Evolutionary conservation across 148 eudicot genomes (phyloP).

Genomic region (Simmondsia chinensis): DNA sequence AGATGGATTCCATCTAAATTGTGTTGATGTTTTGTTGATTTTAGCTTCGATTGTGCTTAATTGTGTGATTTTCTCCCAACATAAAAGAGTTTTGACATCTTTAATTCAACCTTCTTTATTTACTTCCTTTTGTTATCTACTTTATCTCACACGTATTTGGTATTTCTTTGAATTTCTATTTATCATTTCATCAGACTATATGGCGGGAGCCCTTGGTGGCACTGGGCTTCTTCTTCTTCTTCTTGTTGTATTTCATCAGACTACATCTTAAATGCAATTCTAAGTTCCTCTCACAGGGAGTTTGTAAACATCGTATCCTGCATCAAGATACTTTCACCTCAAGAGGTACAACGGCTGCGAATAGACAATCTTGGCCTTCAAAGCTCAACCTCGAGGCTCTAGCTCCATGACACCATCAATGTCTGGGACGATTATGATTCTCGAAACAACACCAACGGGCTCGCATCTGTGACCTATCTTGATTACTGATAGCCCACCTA

Average conservation of each 20-base stretch:
- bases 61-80: too few relatives aligned
- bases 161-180: neutral
- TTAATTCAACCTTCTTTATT: too few relatives aligned
- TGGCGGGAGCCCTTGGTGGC: too few relatives aligned
- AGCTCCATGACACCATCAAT: slow-evolving; percentile 27
- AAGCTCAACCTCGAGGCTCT: slow-evolving; percentile 32
- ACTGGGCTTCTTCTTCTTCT: too few relatives aligned
- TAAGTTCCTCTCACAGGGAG: slow-evolving; percentile 40
- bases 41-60: too few relatives aligned
- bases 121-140: too few relatives aligned
- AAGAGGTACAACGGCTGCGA: slow-evolving; percentile 76
- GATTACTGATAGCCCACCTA: slow-evolving; percentile 40
- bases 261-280: neutral
- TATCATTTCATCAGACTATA: too few relatives aligned
- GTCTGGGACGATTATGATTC: slow-evolving; percentile 44
- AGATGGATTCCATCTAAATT: too few relatives aligned
- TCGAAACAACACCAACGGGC: slow-evolving; percentile 34
- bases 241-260: too few relatives aligned
- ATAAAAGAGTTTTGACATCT: too few relatives aligned
- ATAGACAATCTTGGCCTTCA: slow-evolving; percentile 51
- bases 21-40: too few relatives aligned
- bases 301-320: slow-evolving; percentile 70
- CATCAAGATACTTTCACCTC: slow-evolving; percentile 76
- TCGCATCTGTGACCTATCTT: slow-evolving; percentile 47
- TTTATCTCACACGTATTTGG: neutral